Evolutionary conservation across 2,329 filamentous ascomycete genomes (phyloP), one percentile per base, ranked within the genome.

Genomic region (Apiospora arundinis): DNA sequence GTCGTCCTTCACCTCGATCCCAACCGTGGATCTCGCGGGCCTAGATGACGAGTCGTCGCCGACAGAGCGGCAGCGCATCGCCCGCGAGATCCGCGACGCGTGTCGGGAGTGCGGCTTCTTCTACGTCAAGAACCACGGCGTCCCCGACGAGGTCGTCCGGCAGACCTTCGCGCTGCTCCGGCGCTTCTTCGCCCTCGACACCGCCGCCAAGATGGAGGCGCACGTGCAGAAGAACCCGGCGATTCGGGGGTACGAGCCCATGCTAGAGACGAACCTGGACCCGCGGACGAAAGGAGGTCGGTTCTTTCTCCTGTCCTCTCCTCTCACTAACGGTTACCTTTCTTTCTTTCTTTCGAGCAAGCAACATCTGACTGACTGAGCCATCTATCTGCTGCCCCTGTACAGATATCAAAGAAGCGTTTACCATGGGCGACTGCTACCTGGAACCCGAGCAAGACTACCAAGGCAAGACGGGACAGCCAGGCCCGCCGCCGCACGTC

Each of bases 391-490:
- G 2, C 52, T 60, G 18, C 37, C 28, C 18, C 32, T 9, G 6
- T 1, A 1, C n/a, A 78, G 76, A 78, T 12, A 76, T 75, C 28
- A 77, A 80, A 67, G 81, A 82, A 73, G 80, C 81, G 1, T 82
- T 81, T 68, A 80, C 78, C 6, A 81, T 82, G 75, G 81, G 82
- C 40, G 80, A 83, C 72, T 81, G 80, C 70, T 77, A 78, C 25
- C 74, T 78, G 23, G 81, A 82, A 70, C 78, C 79, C 0, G 82
- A 83, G 71, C 82, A 82, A 70, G 74, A 81, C 73, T 80, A 77
- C 48, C 28, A 72, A 8, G 76, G 76, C 18, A 78, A 74, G 71
- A 78, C 74, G 5, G 77, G 77, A 3, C 1, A 18, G 16, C 73
- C 71, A n/a, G 68, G 67, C 40, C 77, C 74, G 1, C 78, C 78